These are phyloP conservation scores for Salix arbutifolia DNA, from an alignment of 345 rosid genomes.

Conservation along the genomic window DNA sequence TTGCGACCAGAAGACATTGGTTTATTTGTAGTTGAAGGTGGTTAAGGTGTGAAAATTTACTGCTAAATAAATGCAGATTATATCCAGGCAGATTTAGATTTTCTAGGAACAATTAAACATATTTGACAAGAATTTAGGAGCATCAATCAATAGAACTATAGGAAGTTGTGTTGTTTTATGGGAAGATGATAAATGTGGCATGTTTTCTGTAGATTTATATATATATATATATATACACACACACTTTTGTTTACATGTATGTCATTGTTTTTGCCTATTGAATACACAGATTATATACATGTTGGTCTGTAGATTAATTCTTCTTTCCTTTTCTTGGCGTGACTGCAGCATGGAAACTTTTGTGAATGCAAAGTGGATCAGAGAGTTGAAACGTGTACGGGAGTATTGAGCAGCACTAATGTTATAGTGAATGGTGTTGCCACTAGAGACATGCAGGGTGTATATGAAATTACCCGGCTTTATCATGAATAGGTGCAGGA, in stretches of 20 bases:
- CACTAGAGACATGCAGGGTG: background rate
- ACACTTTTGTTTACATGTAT: background rate
- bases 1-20: background rate
- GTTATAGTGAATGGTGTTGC: constrained; percentile 7
- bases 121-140: background rate
- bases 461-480: constrained; percentile 1
- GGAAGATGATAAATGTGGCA: background rate
- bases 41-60: background rate
- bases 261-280: background rate
- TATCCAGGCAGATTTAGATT: background rate
- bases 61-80: background rate
- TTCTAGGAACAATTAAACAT: background rate
- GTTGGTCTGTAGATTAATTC: background rate
- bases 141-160: background rate
- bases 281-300: background rate
- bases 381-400: background rate
- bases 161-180: background rate
- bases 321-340: background rate
- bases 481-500: constrained; percentile 24
- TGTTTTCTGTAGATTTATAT: background rate
- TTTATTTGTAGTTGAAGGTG: background rate
- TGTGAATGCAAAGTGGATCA: constrained; percentile 24
- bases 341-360: constrained; percentile 22
- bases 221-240: background rate
- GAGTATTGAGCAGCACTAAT: constrained; percentile 11